A percentile compares a stretch with the other conserved stretches of the same genome.
These are phyloP conservation scores for Abortiporus biennis DNA, from an alignment of 1,284 basidiomycete species.

Conservation along the genomic window DNA sequence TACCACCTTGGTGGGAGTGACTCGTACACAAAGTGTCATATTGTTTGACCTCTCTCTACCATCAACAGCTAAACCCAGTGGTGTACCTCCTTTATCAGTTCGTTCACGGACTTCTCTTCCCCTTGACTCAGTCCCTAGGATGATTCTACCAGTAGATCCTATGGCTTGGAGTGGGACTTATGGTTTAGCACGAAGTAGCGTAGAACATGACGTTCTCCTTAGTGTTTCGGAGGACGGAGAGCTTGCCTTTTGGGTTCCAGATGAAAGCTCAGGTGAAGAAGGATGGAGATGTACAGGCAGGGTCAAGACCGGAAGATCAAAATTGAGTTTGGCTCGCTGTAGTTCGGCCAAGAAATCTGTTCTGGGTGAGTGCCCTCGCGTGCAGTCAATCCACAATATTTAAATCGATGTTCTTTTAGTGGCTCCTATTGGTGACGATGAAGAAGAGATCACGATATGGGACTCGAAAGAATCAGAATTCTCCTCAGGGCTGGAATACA, in stretches of 20 bases:
- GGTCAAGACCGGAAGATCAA: constrained; percentile 64
- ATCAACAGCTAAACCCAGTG: constrained; percentile 1
- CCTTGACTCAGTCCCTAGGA: constrained; percentile 38
- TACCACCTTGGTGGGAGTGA: constrained; percentile 21
- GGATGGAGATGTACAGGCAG: constrained; percentile 68
- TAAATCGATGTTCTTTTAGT: constrained; percentile 32
- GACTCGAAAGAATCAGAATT: constrained; percentile 94
- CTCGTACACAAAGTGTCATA: constrained; percentile 15
- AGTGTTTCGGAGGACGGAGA: constrained; percentile 72
- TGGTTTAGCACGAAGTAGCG: constrained; percentile 23
- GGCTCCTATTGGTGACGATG: constrained; percentile 43
- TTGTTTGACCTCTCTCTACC: constrained; percentile 14
- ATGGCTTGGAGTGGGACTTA: constrained; percentile 75
- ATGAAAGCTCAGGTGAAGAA: constrained; percentile 29
- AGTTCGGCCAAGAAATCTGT: constrained; percentile 89
- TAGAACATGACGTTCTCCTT: constrained; percentile 67
- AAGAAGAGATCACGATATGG: constrained; percentile 86
- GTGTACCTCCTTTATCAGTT: constrained; percentile 29
- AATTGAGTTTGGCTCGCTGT: constrained; percentile 68
- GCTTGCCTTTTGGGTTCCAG: constrained; percentile 77
- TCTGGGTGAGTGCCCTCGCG: constrained; percentile 42
- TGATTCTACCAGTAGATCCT: constrained; percentile 80
- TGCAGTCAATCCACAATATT: constrained; percentile 4
- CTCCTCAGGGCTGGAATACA: constrained; percentile 80
- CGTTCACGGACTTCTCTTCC: constrained; percentile 44